A percentile compares a stretch with the other conserved stretches of the same genome.
Conservation (phyloP, 2,329 filamentous ascomycete species). For the Stagonosporopsis cucurbitacearum region DNA sequence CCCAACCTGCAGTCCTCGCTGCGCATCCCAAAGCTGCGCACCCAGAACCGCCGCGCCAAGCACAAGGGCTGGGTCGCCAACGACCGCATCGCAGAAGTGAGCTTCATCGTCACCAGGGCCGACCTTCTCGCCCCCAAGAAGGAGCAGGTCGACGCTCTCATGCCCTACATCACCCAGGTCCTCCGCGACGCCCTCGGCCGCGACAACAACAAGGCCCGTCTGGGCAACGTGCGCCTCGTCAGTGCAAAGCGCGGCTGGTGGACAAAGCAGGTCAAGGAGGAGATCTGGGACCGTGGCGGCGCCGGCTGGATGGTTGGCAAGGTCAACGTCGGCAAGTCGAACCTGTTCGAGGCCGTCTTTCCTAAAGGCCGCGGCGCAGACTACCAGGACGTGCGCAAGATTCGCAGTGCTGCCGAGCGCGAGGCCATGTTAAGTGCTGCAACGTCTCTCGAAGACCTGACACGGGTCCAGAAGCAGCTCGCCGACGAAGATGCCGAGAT, state of each 20-base stretch:
- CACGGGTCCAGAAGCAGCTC: slow-evolving; percentile 36
- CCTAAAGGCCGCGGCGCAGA: slow-evolving; percentile 67
- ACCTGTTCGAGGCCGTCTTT: slow-evolving; percentile 85
- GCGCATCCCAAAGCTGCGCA: slow-evolving; percentile 74
- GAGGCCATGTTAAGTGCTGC: slow-evolving; percentile 40
- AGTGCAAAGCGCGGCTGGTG: slow-evolving; percentile 90
- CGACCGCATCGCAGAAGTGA: slow-evolving; percentile 73
- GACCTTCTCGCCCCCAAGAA: slow-evolving; percentile 87
- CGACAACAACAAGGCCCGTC: slow-evolving; percentile 70
- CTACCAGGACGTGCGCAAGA: slow-evolving; percentile 44
- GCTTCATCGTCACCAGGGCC: slow-evolving; percentile 87
- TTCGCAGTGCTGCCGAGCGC: slow-evolving; percentile 42
- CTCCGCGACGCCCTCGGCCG: slow-evolving; percentile 78
- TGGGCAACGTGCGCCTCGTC: slow-evolving; percentile 87
- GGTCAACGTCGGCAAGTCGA: slow-evolving; percentile 96
- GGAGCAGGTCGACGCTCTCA: slow-evolving; percentile 80
- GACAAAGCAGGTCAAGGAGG: slow-evolving; percentile 84
- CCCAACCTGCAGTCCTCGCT: slow-evolving; percentile 76
- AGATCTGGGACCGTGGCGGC: slow-evolving; percentile 82
- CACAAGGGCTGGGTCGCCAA: slow-evolving; percentile 69
- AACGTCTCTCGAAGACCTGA: slow-evolving; percentile 36
- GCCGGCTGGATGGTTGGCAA: slow-evolving; percentile 98
- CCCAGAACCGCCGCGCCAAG: slow-evolving; percentile 79
- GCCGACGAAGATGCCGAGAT: slow-evolving; percentile 43
- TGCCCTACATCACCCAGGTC: slow-evolving; percentile 82